Evolutionary conservation across 495 filamentous ascomycete genomes (phyloP).

Genomic region (Xeromyces bisporus): DNA sequence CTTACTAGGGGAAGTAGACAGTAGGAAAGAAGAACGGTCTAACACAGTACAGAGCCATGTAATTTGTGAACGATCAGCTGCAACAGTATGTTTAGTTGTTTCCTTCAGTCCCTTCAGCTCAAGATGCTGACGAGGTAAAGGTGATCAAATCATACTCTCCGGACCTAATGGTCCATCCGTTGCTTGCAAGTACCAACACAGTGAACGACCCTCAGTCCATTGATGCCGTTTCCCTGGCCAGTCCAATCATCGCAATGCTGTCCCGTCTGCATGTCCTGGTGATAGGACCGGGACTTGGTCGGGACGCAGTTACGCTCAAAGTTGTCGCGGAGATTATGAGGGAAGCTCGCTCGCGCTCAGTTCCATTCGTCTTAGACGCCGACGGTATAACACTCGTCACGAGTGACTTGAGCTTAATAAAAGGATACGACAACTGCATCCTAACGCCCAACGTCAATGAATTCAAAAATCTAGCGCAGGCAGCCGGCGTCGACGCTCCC

Average conservation of each 20-base stretch:
- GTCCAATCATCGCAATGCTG: conserved; percentile 64
- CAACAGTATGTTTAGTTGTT: conserved; percentile 22
- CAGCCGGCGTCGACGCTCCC: conserved; percentile 40
- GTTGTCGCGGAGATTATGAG: conserved; percentile 65
- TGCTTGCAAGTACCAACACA: conserved; percentile 57
- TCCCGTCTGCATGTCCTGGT: conserved; percentile 81
- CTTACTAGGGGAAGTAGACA: no score
- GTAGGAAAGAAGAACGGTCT: neutral
- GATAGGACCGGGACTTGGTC: conserved; percentile 80
- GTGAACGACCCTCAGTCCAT: conserved; percentile 23
- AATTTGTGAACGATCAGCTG: conserved; percentile 82
- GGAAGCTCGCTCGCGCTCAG: conserved; percentile 52
- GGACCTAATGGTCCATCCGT: conserved; percentile 94
- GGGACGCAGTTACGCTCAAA: conserved; percentile 78
- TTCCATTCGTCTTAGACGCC: conserved; percentile 83
- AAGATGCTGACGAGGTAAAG: conserved; percentile 5
- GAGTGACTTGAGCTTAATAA: conserved; percentile 56
- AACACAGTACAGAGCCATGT: conserved; percentile 58
- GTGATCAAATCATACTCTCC: conserved; percentile 97
- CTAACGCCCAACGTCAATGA: conserved; percentile 91
- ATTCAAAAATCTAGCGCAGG: conserved; percentile 65
- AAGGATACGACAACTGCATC: conserved; percentile 69
- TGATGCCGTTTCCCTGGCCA: conserved; percentile 42
- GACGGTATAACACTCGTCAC: conserved; percentile 71
- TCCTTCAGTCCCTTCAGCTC: neutral